Evolutionary conservation across 257 asterid species (phyloP), one percentile per base, ranked within the genome.

Genomic region (Solanum dulcamara): DNA sequence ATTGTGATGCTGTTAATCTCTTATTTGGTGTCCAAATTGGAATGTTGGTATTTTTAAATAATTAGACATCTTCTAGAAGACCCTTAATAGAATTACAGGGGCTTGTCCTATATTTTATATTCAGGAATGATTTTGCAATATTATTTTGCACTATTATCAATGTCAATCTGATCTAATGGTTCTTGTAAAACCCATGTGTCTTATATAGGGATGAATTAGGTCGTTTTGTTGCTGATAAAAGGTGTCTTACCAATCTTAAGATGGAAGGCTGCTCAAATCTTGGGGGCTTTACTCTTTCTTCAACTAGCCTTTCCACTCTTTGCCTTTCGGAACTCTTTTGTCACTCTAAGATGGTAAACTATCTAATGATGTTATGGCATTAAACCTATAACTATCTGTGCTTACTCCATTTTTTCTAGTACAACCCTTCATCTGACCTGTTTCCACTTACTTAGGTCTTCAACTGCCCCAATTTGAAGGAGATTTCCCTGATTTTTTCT

Each of bases 251-350:
- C 83, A 93, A 91, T 87, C 98, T 97, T 89, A 97, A 94, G 90
- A 89, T 97, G 98, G 99, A 97, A 90, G 99, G 99, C n/a, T 95
- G 99, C 87, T 90, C 88, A 70, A 92, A 91, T 88, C 93, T 97
- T 18, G 99, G 99, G 66, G 90, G 93, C 38, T 86, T 97, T 83
- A 68, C 85, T 71, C 89, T 95, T 87, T 92, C 92, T 86, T 97
- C 99, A 15, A 85, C 91, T 81, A 93, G 94, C 71, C 90, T 97
- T 50, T 91, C 92, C 59, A 93, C 90, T 24, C 92, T 95, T 59
- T 93, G 97, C 96, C 98, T 97, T 80, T 97, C 98, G 0, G 96
- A 92, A 88, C 99, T 97, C 80, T 95, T 92, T 84, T 93, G 94
- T 62, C 93, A 93, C 86, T 91, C 98, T 35, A 96, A 93, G 89